phyloP scores from a whole-genome alignment of 805 yeast genomes.

The Sugiyamaella valdiviana region DNA sequence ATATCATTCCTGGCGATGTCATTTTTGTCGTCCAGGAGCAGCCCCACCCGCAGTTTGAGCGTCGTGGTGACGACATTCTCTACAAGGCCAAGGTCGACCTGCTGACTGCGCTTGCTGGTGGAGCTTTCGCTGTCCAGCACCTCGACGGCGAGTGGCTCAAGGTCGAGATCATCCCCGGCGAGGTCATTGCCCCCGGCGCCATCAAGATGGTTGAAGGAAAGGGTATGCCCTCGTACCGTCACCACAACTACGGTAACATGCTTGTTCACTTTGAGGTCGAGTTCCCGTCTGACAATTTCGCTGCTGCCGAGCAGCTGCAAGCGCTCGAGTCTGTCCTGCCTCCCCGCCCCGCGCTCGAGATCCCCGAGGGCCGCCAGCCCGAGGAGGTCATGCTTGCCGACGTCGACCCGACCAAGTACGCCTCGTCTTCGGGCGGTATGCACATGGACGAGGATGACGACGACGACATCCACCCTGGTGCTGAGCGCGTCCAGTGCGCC shows the following conservation, averaged over 20 bases:
- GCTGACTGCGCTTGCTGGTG: constrained; percentile 94
- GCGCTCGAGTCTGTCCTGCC: constrained; percentile 75
- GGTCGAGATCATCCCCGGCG: constrained; percentile 81
- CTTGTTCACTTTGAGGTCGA: constrained; percentile 78
- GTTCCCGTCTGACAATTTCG: constrained; percentile 75
- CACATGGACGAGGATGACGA: constrained; percentile 52
- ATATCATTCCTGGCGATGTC: constrained; percentile 93
- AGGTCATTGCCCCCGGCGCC: constrained; percentile 79
- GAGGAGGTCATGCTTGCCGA: constrained; percentile 75
- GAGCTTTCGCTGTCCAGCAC: constrained; percentile 80
- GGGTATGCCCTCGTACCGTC: constrained; percentile 96
- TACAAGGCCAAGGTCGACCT: constrained; percentile 85
- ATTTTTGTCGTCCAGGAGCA: constrained; percentile 86
- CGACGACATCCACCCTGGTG: constrained; percentile 41
- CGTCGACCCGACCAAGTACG: constrained; percentile 58
- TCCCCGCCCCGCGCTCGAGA: constrained; percentile 48
- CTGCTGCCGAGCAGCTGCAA: constrained; percentile 63
- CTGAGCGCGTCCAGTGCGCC: constrained; percentile 86
- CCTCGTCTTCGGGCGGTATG: constrained; percentile 30
- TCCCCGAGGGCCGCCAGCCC: constrained; percentile 68
- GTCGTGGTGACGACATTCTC: constrained; percentile 83
- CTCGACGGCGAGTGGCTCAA: constrained; percentile 88
- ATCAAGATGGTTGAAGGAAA: constrained; percentile 80
- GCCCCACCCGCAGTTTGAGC: constrained; percentile 73
- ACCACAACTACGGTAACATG: constrained; percentile 84